Base-by-base conservation (phyloP, 495 filamentous ascomycete species). In the Aspergillus affinis region DNA sequence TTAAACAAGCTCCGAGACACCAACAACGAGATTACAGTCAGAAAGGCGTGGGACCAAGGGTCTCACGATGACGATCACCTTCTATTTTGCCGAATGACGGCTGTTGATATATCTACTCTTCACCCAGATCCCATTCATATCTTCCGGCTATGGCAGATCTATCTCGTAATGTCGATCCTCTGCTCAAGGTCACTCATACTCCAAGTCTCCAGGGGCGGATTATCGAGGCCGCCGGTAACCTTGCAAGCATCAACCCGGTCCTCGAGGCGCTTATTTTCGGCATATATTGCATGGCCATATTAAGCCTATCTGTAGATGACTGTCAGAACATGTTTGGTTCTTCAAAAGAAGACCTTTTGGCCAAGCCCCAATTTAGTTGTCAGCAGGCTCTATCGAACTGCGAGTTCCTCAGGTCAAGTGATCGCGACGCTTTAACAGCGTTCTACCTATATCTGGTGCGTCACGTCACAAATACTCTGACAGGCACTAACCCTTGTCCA, bases 361-460 rank as follows among this genome's bases (percentile, higher is more conserved):
- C 54, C 23, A 73, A 62, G 4, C 85, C 78, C 70, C 82, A 79
- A 48, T 79, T 78, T 52, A 81, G 70, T 4, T 86, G 82, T 66
- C 80, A 82, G 61, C 81, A 85, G 70, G 81, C 82, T 10, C 68
- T 88, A 36, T 44, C 75, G 19, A 82, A 80, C 20, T 77, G 71
- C 61, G 63, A 64, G 0, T 75, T 78, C 61, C 61, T 84, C 50
- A 74, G 76, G 21, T 69, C 75, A 1, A 61, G 54, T n/a, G 78
- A 86, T 69, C 77, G 75, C 12, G 81, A 85, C 17, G 82, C 76
- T 64, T 70, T 88, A 65, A 85, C 82, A 0, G 85, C 85, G 23
- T 78, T 86, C n/a, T 83, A 70, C 65, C 74, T 88, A 6, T 86
- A 84, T 61, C 66, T 86, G 47, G 85, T 87, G 68, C 66, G 79